These are phyloP conservation scores for Aspergillus intermedius DNA, from an alignment of 2,329 filamentous ascomycete genomes.

Conservation along the genomic window DNA sequence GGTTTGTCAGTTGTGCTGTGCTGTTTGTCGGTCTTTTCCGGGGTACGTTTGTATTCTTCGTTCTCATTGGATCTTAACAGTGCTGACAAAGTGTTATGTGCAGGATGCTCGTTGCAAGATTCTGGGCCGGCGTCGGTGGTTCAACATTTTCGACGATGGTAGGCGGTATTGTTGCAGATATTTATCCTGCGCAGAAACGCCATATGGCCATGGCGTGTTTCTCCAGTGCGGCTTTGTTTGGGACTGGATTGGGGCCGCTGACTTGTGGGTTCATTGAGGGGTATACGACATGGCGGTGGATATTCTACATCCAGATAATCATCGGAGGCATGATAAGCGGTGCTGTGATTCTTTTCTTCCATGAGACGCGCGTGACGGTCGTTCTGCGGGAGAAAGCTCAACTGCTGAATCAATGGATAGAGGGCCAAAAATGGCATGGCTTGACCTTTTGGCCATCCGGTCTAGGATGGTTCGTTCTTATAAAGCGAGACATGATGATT, in stretches of 20 bases:
- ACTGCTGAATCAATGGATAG: neutral
- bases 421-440: no score
- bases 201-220: neutral
- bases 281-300: constrained; percentile 1
- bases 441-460: no score
- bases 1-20: neutral
- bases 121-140: neutral
- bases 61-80: neutral
- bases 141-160: neutral
- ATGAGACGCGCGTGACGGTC: neutral
- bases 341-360: neutral
- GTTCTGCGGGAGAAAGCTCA: neutral
- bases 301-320: constrained; percentile 2
- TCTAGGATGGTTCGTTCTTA: no score
- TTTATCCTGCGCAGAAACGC: neutral
- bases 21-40: neutral
- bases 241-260: neutral
- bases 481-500: no score
- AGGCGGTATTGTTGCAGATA: neutral
- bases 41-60: neutral
- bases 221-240: neutral
- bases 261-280: constrained; percentile 1
- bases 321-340: neutral
- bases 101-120: neutral
- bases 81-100: neutral